These are phyloP conservation scores for Orbilia ellipsospora DNA, from an alignment of 2,329 filamentous ascomycete species.

Conservation along the genomic window DNA sequence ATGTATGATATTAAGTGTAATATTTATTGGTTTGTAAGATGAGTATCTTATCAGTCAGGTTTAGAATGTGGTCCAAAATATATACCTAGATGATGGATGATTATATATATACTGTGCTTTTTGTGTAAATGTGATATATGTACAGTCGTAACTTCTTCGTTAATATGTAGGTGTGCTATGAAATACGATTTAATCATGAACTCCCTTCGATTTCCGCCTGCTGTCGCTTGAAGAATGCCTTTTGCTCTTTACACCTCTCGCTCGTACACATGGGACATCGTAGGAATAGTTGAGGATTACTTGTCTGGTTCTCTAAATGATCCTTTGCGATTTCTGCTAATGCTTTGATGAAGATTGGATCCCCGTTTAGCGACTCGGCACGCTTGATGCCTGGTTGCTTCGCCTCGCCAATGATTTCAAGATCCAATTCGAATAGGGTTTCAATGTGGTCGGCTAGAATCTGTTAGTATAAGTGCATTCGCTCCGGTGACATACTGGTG, in stretches of 20 bases:
- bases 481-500: not conserved
- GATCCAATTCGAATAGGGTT: conserved; percentile 91
- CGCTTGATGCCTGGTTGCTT: conserved; percentile 84
- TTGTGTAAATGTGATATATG: conserved; percentile 7
- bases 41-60: not conserved
- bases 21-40: not conserved
- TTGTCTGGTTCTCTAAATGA: conserved; percentile 77
- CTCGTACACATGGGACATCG: conserved; percentile 94
- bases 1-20: conserved; percentile 35
- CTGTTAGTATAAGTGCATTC: conserved; percentile 2
- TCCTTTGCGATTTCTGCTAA: conserved; percentile 85
- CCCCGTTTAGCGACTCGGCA: conserved; percentile 91
- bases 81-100: not conserved
- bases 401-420: conserved; percentile 92
- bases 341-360: conserved; percentile 86
- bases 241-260: conserved; percentile 83
- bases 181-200: not conserved
- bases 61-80: no score
- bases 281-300: conserved; percentile 86
- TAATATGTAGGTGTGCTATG: not conserved
- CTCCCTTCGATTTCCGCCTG: conserved; percentile 25
- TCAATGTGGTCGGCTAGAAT: conserved; percentile 88
- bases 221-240: conserved; percentile 60
- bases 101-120: conserved; percentile 2
- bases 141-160: conserved; percentile 18